Conservation (phyloP, 2,329 filamentous ascomycete genomes). For the Penicillium oxalicum region DNA sequence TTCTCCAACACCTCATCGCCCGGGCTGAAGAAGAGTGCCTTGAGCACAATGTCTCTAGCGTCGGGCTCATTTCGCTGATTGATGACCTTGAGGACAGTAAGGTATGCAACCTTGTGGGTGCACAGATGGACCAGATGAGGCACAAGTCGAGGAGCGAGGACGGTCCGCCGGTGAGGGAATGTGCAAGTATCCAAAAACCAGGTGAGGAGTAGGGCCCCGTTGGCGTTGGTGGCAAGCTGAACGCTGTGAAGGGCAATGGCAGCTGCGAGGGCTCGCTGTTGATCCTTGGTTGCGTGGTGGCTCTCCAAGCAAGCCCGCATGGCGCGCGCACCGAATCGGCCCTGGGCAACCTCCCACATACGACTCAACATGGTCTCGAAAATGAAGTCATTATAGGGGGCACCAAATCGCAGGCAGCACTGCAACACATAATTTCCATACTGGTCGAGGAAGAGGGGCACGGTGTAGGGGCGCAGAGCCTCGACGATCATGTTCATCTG, state of each 20-base stretch:
- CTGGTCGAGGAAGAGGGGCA: constrained; percentile 91
- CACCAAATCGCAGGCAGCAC: constrained; percentile 85
- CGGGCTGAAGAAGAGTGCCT: constrained; percentile 84
- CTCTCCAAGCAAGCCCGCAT: constrained; percentile 97
- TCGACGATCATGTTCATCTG: constrained; percentile 85
- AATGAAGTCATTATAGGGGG: constrained; percentile 90
- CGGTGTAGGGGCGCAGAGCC: constrained; percentile 74
- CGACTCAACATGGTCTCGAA: constrained; percentile 94
- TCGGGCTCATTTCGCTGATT: constrained; percentile 95
- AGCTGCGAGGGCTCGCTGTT: constrained; percentile 89
- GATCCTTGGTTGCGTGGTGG: constrained; percentile 88
- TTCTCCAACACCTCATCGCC: constrained; percentile 83
- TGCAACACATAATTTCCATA: constrained; percentile 98
- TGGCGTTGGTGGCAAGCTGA: constrained; percentile 91
- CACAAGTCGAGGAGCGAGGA: constrained; percentile 84
- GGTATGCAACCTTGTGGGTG: constrained; percentile 96
- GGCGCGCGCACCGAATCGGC: constrained; percentile 86
- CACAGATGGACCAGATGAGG: constrained; percentile 91
- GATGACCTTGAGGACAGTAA: constrained; percentile 96
- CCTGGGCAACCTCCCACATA: constrained; percentile 90
- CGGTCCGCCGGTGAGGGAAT: constrained; percentile 83
- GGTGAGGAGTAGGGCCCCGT: constrained; percentile 85
- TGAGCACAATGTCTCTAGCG: constrained; percentile 80
- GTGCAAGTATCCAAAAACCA: constrained; percentile 99
- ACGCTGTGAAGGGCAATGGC: constrained; percentile 95